Base-by-base conservation (phyloP, 192 early-diverging fungal species). In the Jimgerdemannia lactiflua region DNA sequence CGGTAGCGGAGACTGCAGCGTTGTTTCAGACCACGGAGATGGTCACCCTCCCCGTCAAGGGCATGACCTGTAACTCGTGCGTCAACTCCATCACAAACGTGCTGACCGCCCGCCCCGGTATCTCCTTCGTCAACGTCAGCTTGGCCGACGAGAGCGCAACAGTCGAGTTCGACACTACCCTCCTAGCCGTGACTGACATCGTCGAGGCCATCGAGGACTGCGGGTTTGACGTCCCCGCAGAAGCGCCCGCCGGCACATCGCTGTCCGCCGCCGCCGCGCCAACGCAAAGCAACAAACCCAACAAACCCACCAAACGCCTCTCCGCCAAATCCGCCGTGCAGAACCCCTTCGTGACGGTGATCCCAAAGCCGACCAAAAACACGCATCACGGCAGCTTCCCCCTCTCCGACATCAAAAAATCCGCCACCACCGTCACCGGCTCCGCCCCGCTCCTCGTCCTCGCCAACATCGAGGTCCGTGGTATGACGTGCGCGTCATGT, bases 401-500 rank as follows among this genome's bases (percentile, higher is more conserved):
- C 71, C 29, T 11, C 78, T 76, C 19, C 59, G 4, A 42, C 20
- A 19, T 73, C 72, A 18, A 64, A 54, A 39, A 41, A 18, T 66
- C 67, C 59, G 43, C 71, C 39, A 63, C 64, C 67, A 67, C 71
- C 4, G 63, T 64, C 4, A 66, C 43, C 19, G 42, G 40, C 20
- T 73, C 72, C 8, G 72, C 9, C 17, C 29, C 39, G 6, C 18
- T 39, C 11, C 7, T 17, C 20, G 3, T 43, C 67, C 4, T 29
- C 4, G 67, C 67, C 3, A 67, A 65, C 7, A 76, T 98, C 10
- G 87, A 93, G 73, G 88, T 99, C 29, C 87, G 82, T 39, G 98
- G 98, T 4, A 99, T 99, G 98, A 97, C 98, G 43, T 98, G 97
- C 84, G 90, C 96, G 4, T 92, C 93, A 4, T 99, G 98, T 83